Base-by-base conservation (phyloP, 495 filamentous ascomycete species). In the Halenospora varia region DNA sequence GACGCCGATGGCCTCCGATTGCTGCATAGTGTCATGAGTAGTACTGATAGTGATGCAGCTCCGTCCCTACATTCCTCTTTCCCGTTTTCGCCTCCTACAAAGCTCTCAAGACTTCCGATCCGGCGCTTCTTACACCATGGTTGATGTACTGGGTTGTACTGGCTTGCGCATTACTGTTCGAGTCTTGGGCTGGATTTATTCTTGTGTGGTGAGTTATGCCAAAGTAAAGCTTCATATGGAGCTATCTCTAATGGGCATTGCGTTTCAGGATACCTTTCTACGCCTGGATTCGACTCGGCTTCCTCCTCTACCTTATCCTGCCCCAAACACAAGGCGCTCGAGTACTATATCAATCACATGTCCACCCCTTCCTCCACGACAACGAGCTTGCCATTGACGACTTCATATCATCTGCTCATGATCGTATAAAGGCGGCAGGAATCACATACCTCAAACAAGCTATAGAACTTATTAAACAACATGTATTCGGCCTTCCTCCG, bases 61-160 rank as follows among this genome's bases (percentile, higher is more conserved):
- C 92, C 55, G 73, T 94, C 66, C 84, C 90, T 54, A 94, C 91
- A 56, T 92, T 97, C 68, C 82, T 96, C 70, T 92, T 99, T 74
- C 94, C 94, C 57, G 82, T 96, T 51, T 99, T 96, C 74, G 93
- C 93, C 56, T 96, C 92, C 56, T 97, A 96, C 82, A 97, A 97
- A 78, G 95, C 94, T 40, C 88, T 99, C 63, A 91, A 92, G 70
- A 90, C 91, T 19, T 87, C 88, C 44, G 89, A 96, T 71, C 93
- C 93, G 15, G 84, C 89, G 26, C 88, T 93, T 67, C 80, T 97
- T 24, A 89, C 90, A 60, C 94, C 94, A 92, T 99, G 94, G 94
- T 81, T 99, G 51, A 97, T 97, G 88, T 99, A 97, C 80, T 99
- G 92, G 90, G 90, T 96, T 46, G 90, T 96, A 25, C 78, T 97